Base-by-base conservation (phyloP, 108 stramenopile species). In the Halocafeteria seosinensis region DNA sequence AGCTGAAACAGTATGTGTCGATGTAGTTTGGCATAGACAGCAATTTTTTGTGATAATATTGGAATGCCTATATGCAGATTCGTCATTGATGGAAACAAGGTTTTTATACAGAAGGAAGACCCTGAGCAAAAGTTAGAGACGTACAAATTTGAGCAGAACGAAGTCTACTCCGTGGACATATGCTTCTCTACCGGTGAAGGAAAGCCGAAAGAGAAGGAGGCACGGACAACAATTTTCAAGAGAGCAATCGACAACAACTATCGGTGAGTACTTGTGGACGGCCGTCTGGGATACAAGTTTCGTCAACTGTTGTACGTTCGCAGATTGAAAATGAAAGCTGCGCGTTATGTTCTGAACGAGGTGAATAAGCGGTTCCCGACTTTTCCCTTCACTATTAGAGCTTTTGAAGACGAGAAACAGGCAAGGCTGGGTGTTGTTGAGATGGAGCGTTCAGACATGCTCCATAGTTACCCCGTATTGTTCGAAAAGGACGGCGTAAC, bases 171-270 rank as follows among this genome's bases (percentile, higher is more conserved):
- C 27, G 87, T 98, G 9, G 94, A 98, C 75, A 89, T 95, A 30
- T 87, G 90, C 71, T 80, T 95, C 83, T 85, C 80, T 62, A 88
- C 94, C 4, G 94, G 94, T n/a, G 93, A 94, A 69, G 97, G 96
- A 53, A 90, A 86, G 76, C 90, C 88, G 21, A 85, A 81, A 26
- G 80, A 83, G 70, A 80, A 82, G 23, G 76, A 76, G 13, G 68
- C 85, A 53, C 84, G 94, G 53, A 94, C 92, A 47, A 98, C 97
- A 23, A 86, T 98, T 33, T 98, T 81, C 84, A 95, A 95, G 84
- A 87, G 94, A 36, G 89, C 88, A 42, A 90, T 90, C 25, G 92
- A 94, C 70, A 68, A 78, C 50, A 88, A 84, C 62, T 98, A 94
- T 84, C n/a, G n/a, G n/a, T n/a, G n/a, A n/a, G n/a, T n/a, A n/a